A percentile compares a stretch with the other conserved stretches of the same genome.
These are phyloP conservation scores for Hortiboletus campestris DNA, from an alignment of 768 basidiomycete species.

Conservation along the genomic window DNA sequence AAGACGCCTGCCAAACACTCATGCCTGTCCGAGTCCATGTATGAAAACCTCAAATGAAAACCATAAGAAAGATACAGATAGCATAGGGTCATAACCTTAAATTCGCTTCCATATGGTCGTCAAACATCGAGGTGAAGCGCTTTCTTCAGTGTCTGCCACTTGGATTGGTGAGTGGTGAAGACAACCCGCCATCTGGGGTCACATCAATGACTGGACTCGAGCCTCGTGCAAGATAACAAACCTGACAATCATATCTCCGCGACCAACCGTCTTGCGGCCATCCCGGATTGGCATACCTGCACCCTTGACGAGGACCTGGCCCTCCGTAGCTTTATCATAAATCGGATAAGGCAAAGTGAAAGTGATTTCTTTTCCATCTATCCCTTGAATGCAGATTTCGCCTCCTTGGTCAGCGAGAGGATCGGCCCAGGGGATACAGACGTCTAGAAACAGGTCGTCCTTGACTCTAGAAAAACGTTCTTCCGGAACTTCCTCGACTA, in stretches of 20 bases:
- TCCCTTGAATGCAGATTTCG: constrained; percentile 49
- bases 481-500: constrained; percentile 59
- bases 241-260: constrained; percentile 65
- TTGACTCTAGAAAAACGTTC: constrained; percentile 54
- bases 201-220: not conserved
- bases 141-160: constrained; percentile 32
- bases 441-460: constrained; percentile 54
- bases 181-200: constrained; percentile 32
- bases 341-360: constrained; percentile 54
- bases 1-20: constrained; percentile 8
- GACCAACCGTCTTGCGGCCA: constrained; percentile 49
- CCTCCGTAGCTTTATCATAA: constrained; percentile 46
- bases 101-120: constrained; percentile 7
- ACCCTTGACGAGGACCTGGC: constrained; percentile 49
- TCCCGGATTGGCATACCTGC: constrained; percentile 70
- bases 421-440: constrained; percentile 58
- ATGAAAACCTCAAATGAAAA: constrained; percentile 17
- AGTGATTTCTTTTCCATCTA: constrained; percentile 55
- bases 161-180: constrained; percentile 30
- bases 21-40: constrained; percentile 17
- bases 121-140: constrained; percentile 27
- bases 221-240: constrained; percentile 26
- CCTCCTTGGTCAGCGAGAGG: constrained; percentile 46
- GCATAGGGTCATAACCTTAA: constrained; percentile 21
- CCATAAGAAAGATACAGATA: constrained; percentile 15